A percentile compares a stretch with the other conserved stretches of the same genome.
phyloP scores from a whole-genome alignment of 2,329 filamentous ascomycete genomes.

The Fusarium algeriense region DNA sequence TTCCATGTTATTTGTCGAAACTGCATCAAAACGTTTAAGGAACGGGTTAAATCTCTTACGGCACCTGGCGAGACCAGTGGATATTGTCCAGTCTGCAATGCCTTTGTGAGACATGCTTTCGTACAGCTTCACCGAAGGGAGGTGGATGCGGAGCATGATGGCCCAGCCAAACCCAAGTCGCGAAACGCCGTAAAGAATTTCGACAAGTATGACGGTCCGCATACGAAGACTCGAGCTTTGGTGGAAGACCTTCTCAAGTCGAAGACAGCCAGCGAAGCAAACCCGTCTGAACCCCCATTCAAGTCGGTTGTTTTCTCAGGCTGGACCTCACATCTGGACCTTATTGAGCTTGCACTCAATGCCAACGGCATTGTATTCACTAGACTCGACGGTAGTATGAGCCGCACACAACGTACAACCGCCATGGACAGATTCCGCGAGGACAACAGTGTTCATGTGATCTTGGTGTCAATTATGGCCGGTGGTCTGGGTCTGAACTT shows the following conservation, averaged over 20 bases:
- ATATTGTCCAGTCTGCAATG: slow-evolving; percentile 77
- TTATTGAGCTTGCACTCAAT: slow-evolving; percentile 86
- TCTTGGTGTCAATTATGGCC: slow-evolving; percentile 92
- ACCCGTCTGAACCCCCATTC: slow-evolving; percentile 77
- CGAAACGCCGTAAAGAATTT: slow-evolving; percentile 65
- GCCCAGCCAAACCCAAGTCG: slow-evolving; percentile 56
- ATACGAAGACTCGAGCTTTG: slow-evolving; percentile 90
- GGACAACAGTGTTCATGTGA: slow-evolving; percentile 77
- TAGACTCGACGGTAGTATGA: slow-evolving; percentile 93
- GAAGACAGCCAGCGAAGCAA: slow-evolving; percentile 70
- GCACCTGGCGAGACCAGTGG: slow-evolving; percentile 57
- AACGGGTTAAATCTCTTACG: slow-evolving; percentile 60
- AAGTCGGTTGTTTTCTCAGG: slow-evolving; percentile 96
- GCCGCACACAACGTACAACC: slow-evolving; percentile 76
- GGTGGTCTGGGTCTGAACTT: slow-evolving; percentile 93
- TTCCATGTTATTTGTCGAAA: slow-evolving; percentile 85
- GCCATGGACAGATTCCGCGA: slow-evolving; percentile 84
- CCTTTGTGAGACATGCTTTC: slow-evolving; percentile 71
- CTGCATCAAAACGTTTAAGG: slow-evolving; percentile 74
- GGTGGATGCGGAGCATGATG: slow-evolving; percentile 68
- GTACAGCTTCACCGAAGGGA: slow-evolving; percentile 76
- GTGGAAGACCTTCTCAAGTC: slow-evolving; percentile 78
- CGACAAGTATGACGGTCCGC: slow-evolving; percentile 83
- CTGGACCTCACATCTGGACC: slow-evolving; percentile 95
- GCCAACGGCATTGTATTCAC: slow-evolving; percentile 75